A percentile compares a stretch with the other conserved stretches of the same genome.
These are phyloP conservation scores for Trichoderma oligosporum DNA, from an alignment of 2,329 filamentous ascomycete genomes.

Conservation along the genomic window DNA sequence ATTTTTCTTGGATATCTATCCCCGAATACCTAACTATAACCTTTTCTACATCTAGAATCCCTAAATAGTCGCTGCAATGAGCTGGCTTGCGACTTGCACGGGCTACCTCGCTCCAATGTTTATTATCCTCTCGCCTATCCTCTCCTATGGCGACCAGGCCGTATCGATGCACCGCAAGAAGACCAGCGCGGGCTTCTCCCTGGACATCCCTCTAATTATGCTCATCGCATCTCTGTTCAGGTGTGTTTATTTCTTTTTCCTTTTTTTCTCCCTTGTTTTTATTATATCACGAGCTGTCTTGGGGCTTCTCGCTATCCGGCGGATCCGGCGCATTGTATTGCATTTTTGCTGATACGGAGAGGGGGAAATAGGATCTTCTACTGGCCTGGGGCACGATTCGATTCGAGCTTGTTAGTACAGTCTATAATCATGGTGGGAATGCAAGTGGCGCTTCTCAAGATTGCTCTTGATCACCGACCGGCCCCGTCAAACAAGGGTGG, in stretches of 20 bases:
- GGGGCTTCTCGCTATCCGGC: not conserved
- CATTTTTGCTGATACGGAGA: constrained; percentile 23
- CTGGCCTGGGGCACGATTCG: constrained; percentile 64
- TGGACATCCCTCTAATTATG: constrained; percentile 71
- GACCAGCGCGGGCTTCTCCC: constrained; percentile 64
- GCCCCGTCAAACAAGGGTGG: constrained; percentile 56
- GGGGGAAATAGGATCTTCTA: constrained; percentile 57
- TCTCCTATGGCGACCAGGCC: constrained; percentile 64
- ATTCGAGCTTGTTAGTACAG: constrained; percentile 60
- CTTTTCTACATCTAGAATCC: not conserved
- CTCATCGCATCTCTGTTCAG: constrained; percentile 63
- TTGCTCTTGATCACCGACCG: constrained; percentile 65
- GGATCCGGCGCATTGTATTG: constrained; percentile 5
- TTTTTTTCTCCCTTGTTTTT: too few species aligned
- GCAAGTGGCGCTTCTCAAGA: constrained; percentile 61
- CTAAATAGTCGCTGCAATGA: constrained; percentile 28
- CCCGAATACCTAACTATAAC: not conserved
- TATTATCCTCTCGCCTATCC: constrained; percentile 58
- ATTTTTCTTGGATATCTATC: constrained; percentile 11
- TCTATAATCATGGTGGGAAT: constrained; percentile 63
- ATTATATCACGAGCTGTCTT: not conserved
- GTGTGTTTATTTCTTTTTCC: constrained; percentile 36
- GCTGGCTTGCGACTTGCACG: constrained; percentile 47
- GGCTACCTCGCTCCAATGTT: constrained; percentile 60
- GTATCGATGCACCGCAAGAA: constrained; percentile 60